Evolutionary conservation across 306 rosid genomes (phyloP).

Genomic region (Cucurbita ficifolia): DNA sequence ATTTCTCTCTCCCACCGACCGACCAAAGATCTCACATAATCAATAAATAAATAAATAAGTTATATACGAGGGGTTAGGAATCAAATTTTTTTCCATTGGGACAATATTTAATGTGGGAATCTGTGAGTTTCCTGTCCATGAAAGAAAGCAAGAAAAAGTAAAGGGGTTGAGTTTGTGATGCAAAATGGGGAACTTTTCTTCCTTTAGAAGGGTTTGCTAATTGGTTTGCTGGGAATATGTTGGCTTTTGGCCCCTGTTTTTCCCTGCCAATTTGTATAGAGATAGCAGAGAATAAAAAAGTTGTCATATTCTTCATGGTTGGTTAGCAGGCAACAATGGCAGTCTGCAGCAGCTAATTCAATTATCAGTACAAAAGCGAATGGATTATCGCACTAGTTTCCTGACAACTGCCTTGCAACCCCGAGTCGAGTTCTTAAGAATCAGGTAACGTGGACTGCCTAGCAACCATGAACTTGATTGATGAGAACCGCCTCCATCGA

Average conservation of each 20-base stretch:
- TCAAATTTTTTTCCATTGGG: not conserved
- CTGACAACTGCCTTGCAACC: not conserved
- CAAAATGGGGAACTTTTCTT: not conserved
- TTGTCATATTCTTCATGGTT: not conserved
- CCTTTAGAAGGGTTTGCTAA: not conserved
- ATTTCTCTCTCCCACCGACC: too few species aligned
- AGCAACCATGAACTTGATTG: not conserved
- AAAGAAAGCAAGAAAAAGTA: not conserved
- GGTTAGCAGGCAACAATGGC: not conserved
- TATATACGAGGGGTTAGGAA: not conserved
- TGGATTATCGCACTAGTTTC: not conserved
- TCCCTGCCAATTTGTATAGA: not conserved
- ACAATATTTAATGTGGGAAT: not conserved
- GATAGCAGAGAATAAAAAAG: not conserved
- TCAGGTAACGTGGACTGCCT: not conserved
- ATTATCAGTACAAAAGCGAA: not conserved
- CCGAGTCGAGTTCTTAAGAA: not conserved
- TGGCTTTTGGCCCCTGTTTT: not conserved
- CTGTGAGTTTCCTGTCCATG: not conserved
- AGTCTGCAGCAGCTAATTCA: not conserved
- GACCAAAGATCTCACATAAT: too few species aligned
- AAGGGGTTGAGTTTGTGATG: not conserved
- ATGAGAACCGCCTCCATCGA: not conserved
- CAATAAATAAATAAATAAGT: not conserved
- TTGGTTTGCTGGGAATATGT: slow-evolving; percentile 3